These are phyloP conservation scores for Eucalyptus coolabah DNA, from an alignment of 345 rosid species.

Conservation along the genomic window DNA sequence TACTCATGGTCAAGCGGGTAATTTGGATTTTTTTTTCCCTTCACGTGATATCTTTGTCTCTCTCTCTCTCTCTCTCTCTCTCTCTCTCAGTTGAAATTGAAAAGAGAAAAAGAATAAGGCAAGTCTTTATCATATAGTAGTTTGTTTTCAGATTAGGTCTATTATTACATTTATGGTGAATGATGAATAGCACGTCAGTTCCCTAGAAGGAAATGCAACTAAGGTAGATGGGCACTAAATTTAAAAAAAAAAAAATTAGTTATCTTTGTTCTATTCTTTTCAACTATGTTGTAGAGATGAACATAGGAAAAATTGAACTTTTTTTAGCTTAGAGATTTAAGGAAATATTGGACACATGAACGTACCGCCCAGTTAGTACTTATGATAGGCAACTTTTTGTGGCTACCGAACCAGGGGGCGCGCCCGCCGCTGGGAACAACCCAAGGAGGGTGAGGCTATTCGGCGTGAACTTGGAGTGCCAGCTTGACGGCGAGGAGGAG, in stretches of 20 bases:
- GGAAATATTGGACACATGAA: neutral
- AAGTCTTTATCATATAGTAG: neutral
- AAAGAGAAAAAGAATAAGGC: neutral
- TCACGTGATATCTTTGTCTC: neutral
- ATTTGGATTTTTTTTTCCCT: neutral
- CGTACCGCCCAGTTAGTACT: neutral
- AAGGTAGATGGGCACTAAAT: neutral
- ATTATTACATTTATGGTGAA: neutral
- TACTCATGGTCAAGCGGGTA: neutral
- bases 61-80: neutral
- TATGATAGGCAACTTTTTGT: neutral
- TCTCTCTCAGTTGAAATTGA: neutral
- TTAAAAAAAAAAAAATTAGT: neutral
- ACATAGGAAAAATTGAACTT: neutral
- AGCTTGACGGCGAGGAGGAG: neutral
- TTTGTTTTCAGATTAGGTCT: neutral
- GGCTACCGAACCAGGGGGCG: neutral
- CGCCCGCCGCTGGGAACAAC: neutral
- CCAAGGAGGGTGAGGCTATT: constrained; percentile 12
- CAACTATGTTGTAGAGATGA: neutral
- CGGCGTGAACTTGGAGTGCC: constrained; percentile 20
- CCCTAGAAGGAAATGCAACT: neutral
- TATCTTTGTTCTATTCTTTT: neutral
- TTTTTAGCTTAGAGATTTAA: neutral
- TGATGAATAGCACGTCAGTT: neutral